Percentiles rank a stretch among this genome's conserved stretches.
phyloP scores from a whole-genome alignment of 805 yeast species.

The Ogataea degrootiae region DNA sequence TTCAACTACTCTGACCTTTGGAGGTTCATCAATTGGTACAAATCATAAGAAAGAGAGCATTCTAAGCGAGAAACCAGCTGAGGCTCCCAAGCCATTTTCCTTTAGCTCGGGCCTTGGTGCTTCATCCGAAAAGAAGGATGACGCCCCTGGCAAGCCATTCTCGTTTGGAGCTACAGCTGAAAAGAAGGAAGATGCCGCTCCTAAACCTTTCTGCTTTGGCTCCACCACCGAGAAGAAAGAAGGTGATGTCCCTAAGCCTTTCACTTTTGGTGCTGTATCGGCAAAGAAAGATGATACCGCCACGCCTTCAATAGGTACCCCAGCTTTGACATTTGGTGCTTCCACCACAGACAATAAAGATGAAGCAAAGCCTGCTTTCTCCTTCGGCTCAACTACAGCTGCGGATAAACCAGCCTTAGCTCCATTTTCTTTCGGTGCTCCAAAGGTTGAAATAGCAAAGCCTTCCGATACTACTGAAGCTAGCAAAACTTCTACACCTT shows the following conservation, averaged over 20 bases:
- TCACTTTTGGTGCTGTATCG: background rate
- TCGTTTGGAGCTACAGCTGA: background rate
- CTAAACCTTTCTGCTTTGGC: conserved; percentile 5
- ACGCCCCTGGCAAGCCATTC: conserved; percentile 1
- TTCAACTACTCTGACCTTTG: background rate
- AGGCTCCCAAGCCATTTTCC: background rate
- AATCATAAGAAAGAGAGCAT: background rate
- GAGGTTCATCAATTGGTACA: background rate
- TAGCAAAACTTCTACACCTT: conserved; percentile 7
- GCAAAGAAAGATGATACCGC: background rate
- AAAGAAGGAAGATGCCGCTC: conserved; percentile 1
- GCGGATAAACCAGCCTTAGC: conserved; percentile 5
- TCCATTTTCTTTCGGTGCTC: conserved; percentile 6
- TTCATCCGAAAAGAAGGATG: background rate
- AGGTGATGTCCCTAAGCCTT: background rate
- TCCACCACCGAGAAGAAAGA: conserved; percentile 3
- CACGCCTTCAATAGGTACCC: conserved; percentile 1
- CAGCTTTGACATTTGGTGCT: conserved; percentile 6
- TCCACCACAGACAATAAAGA: conserved; percentile 1
- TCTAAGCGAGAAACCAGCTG: background rate
- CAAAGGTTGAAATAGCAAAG: background rate
- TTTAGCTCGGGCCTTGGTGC: background rate
- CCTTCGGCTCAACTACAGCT: conserved; percentile 8
- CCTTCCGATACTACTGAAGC: conserved; percentile 9
- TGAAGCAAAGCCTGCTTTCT: conserved; percentile 9